Base-by-base conservation (phyloP, 495 filamentous ascomycete species). In the Aspergillus bridgeri region DNA sequence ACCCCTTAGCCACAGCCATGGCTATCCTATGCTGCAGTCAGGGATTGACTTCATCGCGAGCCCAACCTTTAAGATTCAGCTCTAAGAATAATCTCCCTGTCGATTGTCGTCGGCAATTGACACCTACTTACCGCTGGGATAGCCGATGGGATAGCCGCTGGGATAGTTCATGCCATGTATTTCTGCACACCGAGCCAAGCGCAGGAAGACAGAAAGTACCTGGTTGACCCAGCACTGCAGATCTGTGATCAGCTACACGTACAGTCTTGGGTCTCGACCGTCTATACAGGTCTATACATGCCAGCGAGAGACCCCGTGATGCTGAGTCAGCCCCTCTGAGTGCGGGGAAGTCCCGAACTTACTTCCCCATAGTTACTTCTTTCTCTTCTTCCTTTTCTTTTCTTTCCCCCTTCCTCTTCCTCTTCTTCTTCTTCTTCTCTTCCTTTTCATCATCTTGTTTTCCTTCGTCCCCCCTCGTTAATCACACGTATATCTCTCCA, bases 41-140 rank as follows among this genome's bases (percentile, higher is more conserved):
- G n/a, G n/a, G n/a, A n/a, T n/a, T n/a, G n/a, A n/a, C n/a, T n/a
- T n/a, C n/a, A n/a, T n/a, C n/a, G n/a, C n/a, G n/a, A n/a, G n/a
- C n/a, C n/a, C n/a, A n/a, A n/a, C n/a, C n/a, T n/a, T n/a, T n/a
- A n/a, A n/a, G n/a, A n/a, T n/a, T n/a, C n/a, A n/a, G n/a, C n/a
- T n/a, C n/a, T n/a, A n/a, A n/a, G n/a, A n/a, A n/a, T n/a, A n/a
- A n/a, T n/a, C n/a, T n/a, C n/a, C n/a, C n/a, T n/a, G n/a, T n/a
- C n/a, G n/a, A n/a, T n/a, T n/a, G n/a, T 38, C 33, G 49, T 51
- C 49, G 49, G 49, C 25, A 51, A 51, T 21, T 51, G 49, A 51
- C n/a, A 3, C 17, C 42, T 27, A 51, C 38, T 38, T 22, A 18
- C 49, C 49, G 49, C 38, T 15, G 25, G 15, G 18, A 23, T 47